Conservation (phyloP, 73 alveolate species). For the Uronychia setigera region DNA sequence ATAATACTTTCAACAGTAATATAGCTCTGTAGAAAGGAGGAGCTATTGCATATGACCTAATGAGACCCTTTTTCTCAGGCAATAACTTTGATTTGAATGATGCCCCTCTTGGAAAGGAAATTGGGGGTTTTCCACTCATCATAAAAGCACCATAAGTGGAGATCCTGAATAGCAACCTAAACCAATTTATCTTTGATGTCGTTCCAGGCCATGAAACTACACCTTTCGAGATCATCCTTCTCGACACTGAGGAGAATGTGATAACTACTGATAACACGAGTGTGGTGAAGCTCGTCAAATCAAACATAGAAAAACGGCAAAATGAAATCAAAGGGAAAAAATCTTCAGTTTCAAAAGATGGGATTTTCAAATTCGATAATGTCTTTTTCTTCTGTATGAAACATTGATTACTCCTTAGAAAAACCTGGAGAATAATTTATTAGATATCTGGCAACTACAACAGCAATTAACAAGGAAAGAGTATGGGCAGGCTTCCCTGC, state of each 20-base stretch:
- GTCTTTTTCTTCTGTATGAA: background rate
- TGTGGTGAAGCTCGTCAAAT: background rate
- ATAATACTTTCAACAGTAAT: background rate
- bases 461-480: background rate
- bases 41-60: conserved; percentile 1
- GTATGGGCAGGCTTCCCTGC: background rate
- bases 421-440: background rate
- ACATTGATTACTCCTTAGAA: background rate
- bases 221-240: background rate
- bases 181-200: background rate
- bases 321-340: background rate
- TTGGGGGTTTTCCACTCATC: background rate
- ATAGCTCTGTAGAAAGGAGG: background rate
- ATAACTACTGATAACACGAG: background rate
- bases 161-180: background rate
- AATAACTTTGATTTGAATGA: background rate
- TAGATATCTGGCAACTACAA: background rate
- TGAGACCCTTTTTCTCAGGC: background rate
- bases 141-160: background rate
- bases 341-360: background rate
- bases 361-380: background rate
- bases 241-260: background rate
- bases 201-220: background rate
- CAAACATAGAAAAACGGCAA: background rate
- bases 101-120: background rate